phyloP scores from a whole-genome alignment of 2,329 filamentous ascomycete genomes.

The Cercospora beticola region DNA sequence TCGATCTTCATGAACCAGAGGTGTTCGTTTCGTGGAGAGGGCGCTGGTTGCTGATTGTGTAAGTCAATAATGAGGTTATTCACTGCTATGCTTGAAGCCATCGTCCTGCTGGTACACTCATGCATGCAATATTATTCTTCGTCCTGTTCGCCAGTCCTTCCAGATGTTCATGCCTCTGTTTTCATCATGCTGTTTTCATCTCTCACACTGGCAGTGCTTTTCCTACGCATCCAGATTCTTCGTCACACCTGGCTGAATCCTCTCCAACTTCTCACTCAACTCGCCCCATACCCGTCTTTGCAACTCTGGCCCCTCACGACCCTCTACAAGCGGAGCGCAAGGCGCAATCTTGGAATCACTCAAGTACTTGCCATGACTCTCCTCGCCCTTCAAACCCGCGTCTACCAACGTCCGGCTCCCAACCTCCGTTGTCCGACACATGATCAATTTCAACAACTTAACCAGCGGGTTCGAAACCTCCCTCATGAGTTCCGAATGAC shows the following conservation, averaged over 20 bases:
- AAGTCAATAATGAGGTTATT: background rate
- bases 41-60: background rate
- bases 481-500: constrained; percentile 49
- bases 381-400: constrained; percentile 38
- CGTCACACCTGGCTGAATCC: constrained; percentile 38
- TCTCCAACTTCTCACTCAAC: constrained; percentile 42
- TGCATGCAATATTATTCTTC: background rate
- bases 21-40: background rate
- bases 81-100: background rate
- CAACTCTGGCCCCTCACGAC: constrained; percentile 39
- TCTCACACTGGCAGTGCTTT: background rate
- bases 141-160: background rate
- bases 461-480: constrained; percentile 15
- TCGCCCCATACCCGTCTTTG: constrained; percentile 45
- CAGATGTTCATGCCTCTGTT: background rate
- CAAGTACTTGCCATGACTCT: constrained; percentile 46
- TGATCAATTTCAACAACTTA: constrained; percentile 23
- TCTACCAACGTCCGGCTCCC: constrained; percentile 45
- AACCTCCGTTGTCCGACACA: constrained; percentile 42
- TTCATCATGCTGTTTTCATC: background rate
- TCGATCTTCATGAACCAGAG: background rate
- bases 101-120: background rate
- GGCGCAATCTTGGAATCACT: constrained; percentile 34
- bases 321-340: constrained; percentile 39
- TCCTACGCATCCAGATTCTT: constrained; percentile 22